phyloP scores from a whole-genome alignment of 225 moss, liverwort and hornwort genomes.

The Lunularia cruciata region DNA sequence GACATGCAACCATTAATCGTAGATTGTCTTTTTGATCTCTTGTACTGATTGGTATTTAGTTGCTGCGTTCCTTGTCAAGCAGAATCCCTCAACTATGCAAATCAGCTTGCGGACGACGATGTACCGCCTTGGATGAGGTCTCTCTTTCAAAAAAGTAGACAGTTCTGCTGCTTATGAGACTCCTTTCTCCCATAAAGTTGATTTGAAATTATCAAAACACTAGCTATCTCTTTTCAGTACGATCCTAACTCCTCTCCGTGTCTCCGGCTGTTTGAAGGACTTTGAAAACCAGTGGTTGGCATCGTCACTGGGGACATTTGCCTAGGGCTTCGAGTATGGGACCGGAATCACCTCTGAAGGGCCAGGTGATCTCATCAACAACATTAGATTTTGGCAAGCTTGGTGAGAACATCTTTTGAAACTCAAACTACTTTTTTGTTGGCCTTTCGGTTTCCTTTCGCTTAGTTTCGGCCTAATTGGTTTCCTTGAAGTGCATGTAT shows the following conservation, averaged over 20 bases:
- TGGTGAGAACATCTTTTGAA: not conserved
- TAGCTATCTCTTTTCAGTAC: not conserved
- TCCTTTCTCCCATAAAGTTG: no score
- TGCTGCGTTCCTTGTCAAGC: not conserved
- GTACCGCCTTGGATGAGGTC: conserved; percentile 16
- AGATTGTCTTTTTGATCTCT: no score
- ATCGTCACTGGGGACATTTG: conserved; percentile 15
- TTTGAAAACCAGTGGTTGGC: conserved; percentile 18
- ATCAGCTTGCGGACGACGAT: conserved; percentile 3
- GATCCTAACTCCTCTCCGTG: not conserved
- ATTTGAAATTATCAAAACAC: no score
- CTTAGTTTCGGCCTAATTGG: not conserved
- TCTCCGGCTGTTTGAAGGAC: not conserved
- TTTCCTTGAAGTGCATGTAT: not conserved
- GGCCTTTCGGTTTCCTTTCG: not conserved
- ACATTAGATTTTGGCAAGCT: no score
- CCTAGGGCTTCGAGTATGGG: no score
- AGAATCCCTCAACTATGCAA: not conserved
- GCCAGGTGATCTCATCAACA: not conserved
- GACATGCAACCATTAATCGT: no score
- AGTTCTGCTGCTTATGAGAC: no score
- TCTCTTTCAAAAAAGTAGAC: not conserved
- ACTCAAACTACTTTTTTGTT: conserved; percentile 15
- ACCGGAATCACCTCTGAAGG: not conserved
- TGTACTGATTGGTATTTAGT: not conserved